Base-by-base conservation (phyloP, 768 basidiomycete species). In the Strobilomyces dryophilus region DNA sequence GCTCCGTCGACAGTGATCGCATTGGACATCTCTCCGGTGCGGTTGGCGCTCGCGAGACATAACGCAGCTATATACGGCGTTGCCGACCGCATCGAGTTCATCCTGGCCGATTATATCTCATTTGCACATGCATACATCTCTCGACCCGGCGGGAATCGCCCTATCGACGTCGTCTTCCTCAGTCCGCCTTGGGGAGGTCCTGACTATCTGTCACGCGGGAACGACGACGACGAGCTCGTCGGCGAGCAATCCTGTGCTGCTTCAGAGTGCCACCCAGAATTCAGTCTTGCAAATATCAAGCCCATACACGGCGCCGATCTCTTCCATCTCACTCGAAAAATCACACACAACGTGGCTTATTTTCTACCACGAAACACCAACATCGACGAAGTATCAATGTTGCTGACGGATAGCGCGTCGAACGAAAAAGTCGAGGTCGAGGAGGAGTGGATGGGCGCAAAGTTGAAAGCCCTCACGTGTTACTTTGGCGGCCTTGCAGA, bases 101-200 rank as follows among this genome's bases (percentile, higher is more conserved):
- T 99, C 48, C 80, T 91, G 36, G 79, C 79, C 1, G 95, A 98
- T 71, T 98, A 87, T 67, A 67, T 91, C 43, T 75, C 84, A 10
- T 99, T 95, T 63, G 89, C 87, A 3, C 73, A 77, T 27, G 68
- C 84, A 4, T 79, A 78, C 68, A 65, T 54, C 61, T 71, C 61
- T 57, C 71, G 52, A 50, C 55, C 66, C 32, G 20, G 56, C 7
- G 49, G 45, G 31, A 59, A 58, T 26, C 80, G 84, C 17, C 80
- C 78, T 54, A 87, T 97, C 50, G 92, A 97, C 63, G 87, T 90
- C 12, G 84, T 95, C 15, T 97, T 98, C 65, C 81, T 97, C 44
- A 94, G 92, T 58, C 94, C 95, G 1, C 95, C 95, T 0, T 97
- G 95, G 95, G 95, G 95, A 54, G 90, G 91, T n/a, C 89, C 85